phyloP scores from a whole-genome alignment of 371 early-diverging fungal species.

The Mortierella sp. region DNA sequence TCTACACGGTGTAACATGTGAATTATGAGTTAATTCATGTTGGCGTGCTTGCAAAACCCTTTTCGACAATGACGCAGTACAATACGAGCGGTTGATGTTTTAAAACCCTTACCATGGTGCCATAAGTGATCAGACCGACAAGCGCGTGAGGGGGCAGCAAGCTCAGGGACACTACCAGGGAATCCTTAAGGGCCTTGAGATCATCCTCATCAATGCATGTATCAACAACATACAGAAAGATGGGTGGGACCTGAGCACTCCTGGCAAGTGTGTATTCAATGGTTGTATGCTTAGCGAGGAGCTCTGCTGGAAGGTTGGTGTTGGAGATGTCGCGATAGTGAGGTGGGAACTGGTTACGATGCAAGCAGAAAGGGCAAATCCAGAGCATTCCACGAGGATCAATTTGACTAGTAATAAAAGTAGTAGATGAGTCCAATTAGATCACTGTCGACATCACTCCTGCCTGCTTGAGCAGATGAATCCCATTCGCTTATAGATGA shows the following conservation, averaged over 20 bases:
- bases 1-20: constrained; percentile 59
- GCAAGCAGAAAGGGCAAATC: constrained; percentile 99
- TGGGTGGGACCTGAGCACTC: constrained; percentile 89
- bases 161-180: constrained; percentile 91
- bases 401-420: constrained; percentile 72
- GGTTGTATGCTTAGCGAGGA: constrained; percentile 94
- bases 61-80: not conserved
- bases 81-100: too few species aligned
- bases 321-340: constrained; percentile 98
- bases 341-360: constrained; percentile 97
- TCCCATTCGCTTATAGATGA: not conserved
- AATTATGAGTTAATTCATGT: not conserved
- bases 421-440: not conserved
- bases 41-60: not conserved
- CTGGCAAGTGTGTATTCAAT: constrained; percentile 96
- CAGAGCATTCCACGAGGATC: constrained; percentile 96
- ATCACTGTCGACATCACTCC: not conserved
- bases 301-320: constrained; percentile 96
- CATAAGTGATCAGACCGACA: constrained; percentile 98
- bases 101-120: constrained; percentile 91
- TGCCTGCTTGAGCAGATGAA: not conserved
- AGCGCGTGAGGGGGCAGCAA: constrained; percentile 94
- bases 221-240: constrained; percentile 99
- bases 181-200: constrained; percentile 95
- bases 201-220: constrained; percentile 98